These are phyloP conservation scores for Clonostachys sp. DNA, from an alignment of 2,329 filamentous ascomycete species.

Conservation along the genomic window DNA sequence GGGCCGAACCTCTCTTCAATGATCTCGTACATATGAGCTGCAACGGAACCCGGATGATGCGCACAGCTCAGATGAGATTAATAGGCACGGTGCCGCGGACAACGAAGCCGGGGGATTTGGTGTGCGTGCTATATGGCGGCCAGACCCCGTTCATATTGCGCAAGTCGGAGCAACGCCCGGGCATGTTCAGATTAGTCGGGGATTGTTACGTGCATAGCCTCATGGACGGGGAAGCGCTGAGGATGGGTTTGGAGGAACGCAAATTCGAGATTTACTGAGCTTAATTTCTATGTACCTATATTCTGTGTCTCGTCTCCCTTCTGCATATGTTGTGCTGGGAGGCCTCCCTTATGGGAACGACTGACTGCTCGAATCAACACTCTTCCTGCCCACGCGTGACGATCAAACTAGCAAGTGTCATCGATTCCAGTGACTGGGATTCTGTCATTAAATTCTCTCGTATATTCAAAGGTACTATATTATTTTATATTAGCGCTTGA, in stretches of 20 bases:
- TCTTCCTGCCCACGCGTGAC: no score
- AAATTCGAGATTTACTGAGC: constrained; percentile 12
- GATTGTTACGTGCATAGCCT: constrained; percentile 27
- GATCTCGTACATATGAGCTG: constrained; percentile 4
- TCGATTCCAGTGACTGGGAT: no score
- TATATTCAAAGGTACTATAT: no score
- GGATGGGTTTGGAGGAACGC: constrained; percentile 13
- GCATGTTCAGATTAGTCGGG: constrained; percentile 3
- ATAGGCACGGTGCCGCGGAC: constrained; percentile 4
- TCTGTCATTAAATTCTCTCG: no score
- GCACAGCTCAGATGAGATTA: constrained; percentile 1
- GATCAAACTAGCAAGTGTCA: no score
- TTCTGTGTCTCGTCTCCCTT: no score
- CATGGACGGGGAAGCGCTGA: constrained; percentile 25
- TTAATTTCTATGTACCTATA: no score
- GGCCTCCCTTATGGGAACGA: no score
- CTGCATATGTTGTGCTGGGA: no score
- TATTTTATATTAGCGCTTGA: no score
- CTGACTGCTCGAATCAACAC: no score
- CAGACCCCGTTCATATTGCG: constrained; percentile 8
- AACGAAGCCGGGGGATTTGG: constrained; percentile 3
- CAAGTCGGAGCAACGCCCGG: not conserved
- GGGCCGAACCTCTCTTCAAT: constrained; percentile 5
- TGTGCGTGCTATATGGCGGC: constrained; percentile 6
- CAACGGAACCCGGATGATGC: constrained; percentile 4